Conservation (phyloP, 148 eudicot genomes). For the Chenopodium quinoa region DNA sequence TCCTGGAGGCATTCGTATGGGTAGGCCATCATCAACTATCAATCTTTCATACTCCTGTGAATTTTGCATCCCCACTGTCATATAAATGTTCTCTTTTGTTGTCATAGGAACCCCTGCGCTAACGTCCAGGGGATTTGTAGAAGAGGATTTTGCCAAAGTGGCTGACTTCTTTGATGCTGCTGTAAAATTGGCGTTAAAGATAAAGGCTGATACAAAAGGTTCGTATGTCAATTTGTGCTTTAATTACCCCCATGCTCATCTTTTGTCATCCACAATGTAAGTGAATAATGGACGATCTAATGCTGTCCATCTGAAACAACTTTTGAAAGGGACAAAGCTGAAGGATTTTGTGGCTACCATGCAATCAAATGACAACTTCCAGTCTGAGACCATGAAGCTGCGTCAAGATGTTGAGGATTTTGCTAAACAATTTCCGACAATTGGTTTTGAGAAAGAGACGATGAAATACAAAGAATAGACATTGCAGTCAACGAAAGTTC, state of each 20-base stretch:
- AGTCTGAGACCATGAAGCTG: conserved; percentile 78
- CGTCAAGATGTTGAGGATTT: conserved; percentile 79
- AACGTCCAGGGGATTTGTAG: conserved; percentile 91
- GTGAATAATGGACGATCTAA: not conserved
- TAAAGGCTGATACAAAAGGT: conserved; percentile 75
- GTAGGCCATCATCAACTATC: conserved; percentile 31
- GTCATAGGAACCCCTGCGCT: conserved; percentile 89
- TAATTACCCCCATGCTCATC: not conserved
- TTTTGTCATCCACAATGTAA: not conserved
- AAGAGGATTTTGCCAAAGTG: conserved; percentile 92
- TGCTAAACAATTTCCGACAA: conserved; percentile 97
- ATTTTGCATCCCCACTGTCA: not conserved
- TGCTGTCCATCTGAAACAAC: not conserved
- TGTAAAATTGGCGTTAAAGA: conserved; percentile 77
- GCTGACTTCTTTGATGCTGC: conserved; percentile 89
- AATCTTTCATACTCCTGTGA: not conserved
- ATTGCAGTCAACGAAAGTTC: not conserved
- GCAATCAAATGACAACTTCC: conserved; percentile 54
- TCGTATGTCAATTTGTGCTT: not conserved
- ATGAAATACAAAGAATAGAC: conserved; percentile 87
- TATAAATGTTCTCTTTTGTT: not conserved
- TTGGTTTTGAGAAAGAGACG: conserved; percentile 91
- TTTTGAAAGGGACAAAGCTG: conserved; percentile 71
- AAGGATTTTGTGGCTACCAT: conserved; percentile 86
- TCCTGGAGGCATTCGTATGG: conserved; percentile 99